These are phyloP conservation scores for Macadamia integrifolia DNA, from an alignment of 164 flowering plant genomes.

Conservation along the genomic window DNA sequence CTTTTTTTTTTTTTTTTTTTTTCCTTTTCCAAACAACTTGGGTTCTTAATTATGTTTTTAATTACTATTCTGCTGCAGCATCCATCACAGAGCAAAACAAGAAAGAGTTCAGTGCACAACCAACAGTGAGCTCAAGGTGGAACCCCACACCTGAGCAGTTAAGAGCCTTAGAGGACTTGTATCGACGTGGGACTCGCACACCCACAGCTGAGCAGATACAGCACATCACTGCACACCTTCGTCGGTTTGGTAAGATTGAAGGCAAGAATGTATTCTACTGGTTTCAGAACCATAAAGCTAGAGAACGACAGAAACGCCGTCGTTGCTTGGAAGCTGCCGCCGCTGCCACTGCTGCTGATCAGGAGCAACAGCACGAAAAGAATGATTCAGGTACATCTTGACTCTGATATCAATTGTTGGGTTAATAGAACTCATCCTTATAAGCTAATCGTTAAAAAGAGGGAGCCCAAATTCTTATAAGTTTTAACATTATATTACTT, in stretches of 20 bases:
- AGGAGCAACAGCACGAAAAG: too few relatives aligned
- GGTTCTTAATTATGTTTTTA: neutral
- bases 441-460: too few relatives aligned
- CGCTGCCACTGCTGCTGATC: slow-evolving; percentile 3
- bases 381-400: slow-evolving; percentile 55
- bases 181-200: slow-evolving; percentile 67
- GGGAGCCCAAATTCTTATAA: too few relatives aligned
- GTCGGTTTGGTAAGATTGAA: slow-evolving; percentile 78
- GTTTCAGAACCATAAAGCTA: slow-evolving; percentile 93
- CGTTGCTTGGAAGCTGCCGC: slow-evolving; percentile 40
- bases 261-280: slow-evolving; percentile 95
- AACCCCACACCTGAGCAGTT: slow-evolving; percentile 91
- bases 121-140: slow-evolving; percentile 75
- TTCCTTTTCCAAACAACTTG: neutral
- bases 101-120: slow-evolving; percentile 36
- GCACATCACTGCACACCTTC: slow-evolving; percentile 73
- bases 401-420: too few relatives aligned
- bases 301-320: slow-evolving; percentile 85
- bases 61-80: slow-evolving; percentile 9
- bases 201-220: slow-evolving; percentile 83
- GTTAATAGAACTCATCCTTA: too few relatives aligned
- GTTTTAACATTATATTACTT: too few relatives aligned
- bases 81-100: slow-evolving; percentile 37
- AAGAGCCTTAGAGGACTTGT: slow-evolving; percentile 60
- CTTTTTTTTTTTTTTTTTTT: neutral